A percentile compares a stretch with the other conserved stretches of the same genome.
Evolutionary conservation across 345 rosid genomes (phyloP).

Genomic region (Rubroshorea leprosula): DNA sequence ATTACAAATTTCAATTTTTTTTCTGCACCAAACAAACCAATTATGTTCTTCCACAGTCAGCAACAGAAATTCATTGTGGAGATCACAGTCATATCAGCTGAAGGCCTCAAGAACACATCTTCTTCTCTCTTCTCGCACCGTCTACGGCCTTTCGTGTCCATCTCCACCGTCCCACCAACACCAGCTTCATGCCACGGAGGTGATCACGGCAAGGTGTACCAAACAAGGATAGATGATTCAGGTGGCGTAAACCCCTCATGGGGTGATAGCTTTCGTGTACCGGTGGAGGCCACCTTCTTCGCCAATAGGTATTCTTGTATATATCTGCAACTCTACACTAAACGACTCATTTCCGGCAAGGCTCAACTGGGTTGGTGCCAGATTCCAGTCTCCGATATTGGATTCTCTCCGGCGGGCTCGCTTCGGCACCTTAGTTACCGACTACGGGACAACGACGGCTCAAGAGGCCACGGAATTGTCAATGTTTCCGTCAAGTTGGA

Average conservation of each 20-base stretch:
- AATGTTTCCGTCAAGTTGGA: conserved; percentile 35
- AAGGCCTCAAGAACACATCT: conserved; percentile 33
- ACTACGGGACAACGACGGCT: conserved; percentile 36
- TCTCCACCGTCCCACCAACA: conserved; percentile 22
- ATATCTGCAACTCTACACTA: conserved; percentile 27
- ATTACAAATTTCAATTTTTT: background rate
- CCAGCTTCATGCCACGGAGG: background rate
- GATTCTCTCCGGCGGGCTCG: conserved; percentile 19
- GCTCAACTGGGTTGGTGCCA: conserved; percentile 45
- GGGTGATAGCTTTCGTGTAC: conserved; percentile 44
- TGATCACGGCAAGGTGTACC: conserved; percentile 14
- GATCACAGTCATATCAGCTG: conserved; percentile 44
- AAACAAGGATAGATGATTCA: conserved; percentile 26
- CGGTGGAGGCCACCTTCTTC: conserved; percentile 25
- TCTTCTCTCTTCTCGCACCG: conserved; percentile 27
- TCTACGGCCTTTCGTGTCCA: conserved; percentile 32
- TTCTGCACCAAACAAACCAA: background rate
- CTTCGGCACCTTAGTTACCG: conserved; percentile 39
- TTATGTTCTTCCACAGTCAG: background rate
- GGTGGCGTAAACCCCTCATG: conserved; percentile 43
- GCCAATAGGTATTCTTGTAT: conserved; percentile 21
- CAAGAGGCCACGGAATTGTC: conserved; percentile 36
- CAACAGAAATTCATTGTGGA: conserved; percentile 20
- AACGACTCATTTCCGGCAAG: conserved; percentile 29
- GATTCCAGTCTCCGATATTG: conserved; percentile 36